A percentile compares a stretch with the other conserved stretches of the same genome.
These are phyloP conservation scores for Gracilaria caudata DNA, from an alignment of 23 red algal species.

Conservation along the genomic window DNA sequence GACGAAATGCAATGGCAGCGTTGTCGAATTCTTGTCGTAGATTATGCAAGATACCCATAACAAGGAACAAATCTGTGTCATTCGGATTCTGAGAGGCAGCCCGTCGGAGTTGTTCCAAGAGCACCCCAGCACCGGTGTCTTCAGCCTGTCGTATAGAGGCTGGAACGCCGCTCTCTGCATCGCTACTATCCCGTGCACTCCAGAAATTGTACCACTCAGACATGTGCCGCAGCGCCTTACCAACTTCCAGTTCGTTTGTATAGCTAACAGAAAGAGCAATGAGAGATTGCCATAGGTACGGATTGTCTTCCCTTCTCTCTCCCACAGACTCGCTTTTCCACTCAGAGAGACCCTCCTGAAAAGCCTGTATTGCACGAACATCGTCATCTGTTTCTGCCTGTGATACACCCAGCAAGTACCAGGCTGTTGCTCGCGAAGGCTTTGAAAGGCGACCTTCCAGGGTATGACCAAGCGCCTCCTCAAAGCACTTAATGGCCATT, in stretches of 20 bases:
- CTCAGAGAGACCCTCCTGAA: conserved; percentile 37
- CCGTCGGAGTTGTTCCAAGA: conserved; percentile 26
- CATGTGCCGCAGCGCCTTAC: conserved; percentile 73
- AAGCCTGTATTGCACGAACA: conserved; percentile 75
- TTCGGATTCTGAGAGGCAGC: conserved; percentile 19
- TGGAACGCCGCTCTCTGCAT: not conserved
- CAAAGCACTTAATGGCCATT: conserved; percentile 54
- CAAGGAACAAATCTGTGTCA: conserved; percentile 70
- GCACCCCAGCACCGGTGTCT: conserved; percentile 5
- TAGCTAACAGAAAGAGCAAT: conserved; percentile 89
- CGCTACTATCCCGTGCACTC: not conserved
- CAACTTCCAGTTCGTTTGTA: conserved; percentile 87
- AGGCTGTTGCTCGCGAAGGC: conserved; percentile 33
- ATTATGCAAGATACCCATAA: conserved; percentile 91
- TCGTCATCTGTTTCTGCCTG: conserved; percentile 92
- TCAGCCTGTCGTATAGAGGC: conserved; percentile 8
- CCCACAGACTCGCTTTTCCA: conserved; percentile 16
- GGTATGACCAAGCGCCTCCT: conserved; percentile 58
- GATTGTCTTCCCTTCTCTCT: conserved; percentile 44
- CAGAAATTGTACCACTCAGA: conserved; percentile 74
- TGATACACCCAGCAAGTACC: conserved; percentile 87
- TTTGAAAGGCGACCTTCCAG: conserved; percentile 25
- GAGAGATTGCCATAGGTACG: conserved; percentile 70
- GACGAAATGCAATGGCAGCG: conserved; percentile 72
- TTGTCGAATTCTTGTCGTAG: conserved; percentile 79